A percentile compares a stretch with the other conserved stretches of the same genome.
Evolutionary conservation across 768 basidiomycete genomes (phyloP).

Genomic region (Boletus vermiculosoides): DNA sequence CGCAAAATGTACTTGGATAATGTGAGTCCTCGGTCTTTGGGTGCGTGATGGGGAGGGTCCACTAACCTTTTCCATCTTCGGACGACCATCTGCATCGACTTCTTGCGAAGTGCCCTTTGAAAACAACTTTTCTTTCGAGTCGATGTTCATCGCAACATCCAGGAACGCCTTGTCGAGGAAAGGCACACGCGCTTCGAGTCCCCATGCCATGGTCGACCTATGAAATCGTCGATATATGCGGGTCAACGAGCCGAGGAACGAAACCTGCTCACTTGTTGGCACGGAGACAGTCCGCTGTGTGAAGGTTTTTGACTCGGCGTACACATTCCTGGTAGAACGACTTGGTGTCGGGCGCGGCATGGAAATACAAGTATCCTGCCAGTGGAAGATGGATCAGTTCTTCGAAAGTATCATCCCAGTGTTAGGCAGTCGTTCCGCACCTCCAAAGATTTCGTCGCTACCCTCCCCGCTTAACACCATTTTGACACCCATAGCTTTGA

Average conservation of each 20-base stretch:
- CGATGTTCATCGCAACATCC: conserved; percentile 88
- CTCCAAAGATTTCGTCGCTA: conserved; percentile 96
- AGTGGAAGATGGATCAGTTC: conserved; percentile 5
- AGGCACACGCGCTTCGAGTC: conserved; percentile 96
- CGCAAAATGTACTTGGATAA: conserved; percentile 79
- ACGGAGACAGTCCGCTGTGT: conserved; percentile 94
- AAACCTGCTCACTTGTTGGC: conserved; percentile 84
- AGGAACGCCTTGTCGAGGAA: conserved; percentile 98
- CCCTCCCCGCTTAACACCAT: conserved; percentile 99
- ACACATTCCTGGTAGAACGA: conserved; percentile 96
- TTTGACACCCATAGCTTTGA: conserved; percentile 99
- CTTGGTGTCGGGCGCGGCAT: conserved; percentile 85
- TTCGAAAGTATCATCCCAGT: not conserved
- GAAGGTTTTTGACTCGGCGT: conserved; percentile 93
- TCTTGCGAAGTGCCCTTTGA: conserved; percentile 72
- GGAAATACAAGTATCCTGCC: conserved; percentile 97
- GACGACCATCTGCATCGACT: conserved; percentile 80
- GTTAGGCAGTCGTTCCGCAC: conserved; percentile 39
- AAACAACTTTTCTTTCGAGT: conserved; percentile 88
- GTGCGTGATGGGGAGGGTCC: not conserved
- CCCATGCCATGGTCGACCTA: conserved; percentile 99
- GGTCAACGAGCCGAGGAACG: not conserved
- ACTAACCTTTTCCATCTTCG: conserved; percentile 91
- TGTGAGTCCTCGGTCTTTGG: conserved; percentile 12
- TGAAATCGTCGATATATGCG: conserved; percentile 7